Evolutionary conservation across 768 basidiomycete species (phyloP), one percentile per base, ranked within the genome.

Genomic region (Calvatia gigantea): DNA sequence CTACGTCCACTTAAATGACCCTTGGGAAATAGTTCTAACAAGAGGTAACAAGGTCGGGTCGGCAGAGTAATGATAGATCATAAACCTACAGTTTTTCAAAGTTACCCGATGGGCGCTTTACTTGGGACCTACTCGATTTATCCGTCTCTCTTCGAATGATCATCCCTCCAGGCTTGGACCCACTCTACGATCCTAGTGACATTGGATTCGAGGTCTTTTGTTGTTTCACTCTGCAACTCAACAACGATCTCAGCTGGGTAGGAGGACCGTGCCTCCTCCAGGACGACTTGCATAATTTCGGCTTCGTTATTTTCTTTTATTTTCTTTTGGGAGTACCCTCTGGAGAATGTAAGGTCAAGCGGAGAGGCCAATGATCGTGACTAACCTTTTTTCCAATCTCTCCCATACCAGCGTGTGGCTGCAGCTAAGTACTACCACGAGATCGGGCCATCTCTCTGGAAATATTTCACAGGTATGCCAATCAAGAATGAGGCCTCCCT

Each of bases 231-330:
- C 57, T 79, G 71, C 23, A 98, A 75, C 64, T 91, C 91, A 15
- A 98, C 86, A 23, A 98, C 81, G 59, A 96, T 89, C 68, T 91
- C 87, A n/a, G 78, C 65, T 0, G 87, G 80, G 69, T 98, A 99
- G 0, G 93, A 91, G 35, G 85, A 84, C 41, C 84, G 78, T 3
- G 96, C 95, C 69, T 99, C 97, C 29, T 91, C 87, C 9, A 89
- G 73, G 33, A 97, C 86, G 48, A 94, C 85, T 65, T 91, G 79
- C 94, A 98, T 97, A 65, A 99, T 98, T 74, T 99, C 97, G 11
- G 95, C 94, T 65, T 95, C 89, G 69, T 98, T 95, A 70, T 99
- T 99, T 72, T 99, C 97, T 67, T 95, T 90, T 4, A 99, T 92
- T 72, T 99, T 99, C 68, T 91, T 91, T 46, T 94, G 69, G 1